Conservation (phyloP, 768 basidiomycete genomes). For the Boletellus ananiceps region DNA sequence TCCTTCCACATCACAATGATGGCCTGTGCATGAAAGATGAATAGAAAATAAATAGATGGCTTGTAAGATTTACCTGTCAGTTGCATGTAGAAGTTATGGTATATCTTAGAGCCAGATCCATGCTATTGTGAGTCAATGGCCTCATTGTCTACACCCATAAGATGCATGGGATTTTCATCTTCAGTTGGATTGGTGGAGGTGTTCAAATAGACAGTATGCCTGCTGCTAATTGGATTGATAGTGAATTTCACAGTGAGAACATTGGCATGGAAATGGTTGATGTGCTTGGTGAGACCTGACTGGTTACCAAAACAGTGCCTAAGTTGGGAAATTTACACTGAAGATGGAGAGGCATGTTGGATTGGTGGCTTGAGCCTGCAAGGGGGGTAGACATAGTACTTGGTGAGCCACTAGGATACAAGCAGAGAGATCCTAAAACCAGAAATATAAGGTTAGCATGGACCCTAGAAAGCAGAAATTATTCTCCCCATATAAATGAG, state of each 20-base stretch:
- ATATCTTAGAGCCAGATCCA: not conserved
- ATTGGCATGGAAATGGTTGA: not conserved
- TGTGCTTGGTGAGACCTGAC: not conserved
- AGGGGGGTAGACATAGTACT: no score
- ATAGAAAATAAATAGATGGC: not conserved
- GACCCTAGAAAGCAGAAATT: not conserved
- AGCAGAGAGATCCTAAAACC: no score
- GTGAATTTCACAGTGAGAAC: not conserved
- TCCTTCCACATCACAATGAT: not conserved
- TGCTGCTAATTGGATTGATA: not conserved
- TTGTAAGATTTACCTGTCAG: not conserved
- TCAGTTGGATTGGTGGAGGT: not conserved
- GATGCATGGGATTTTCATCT: not conserved
- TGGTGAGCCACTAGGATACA: no score
- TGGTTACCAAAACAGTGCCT: not conserved
- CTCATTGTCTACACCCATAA: not conserved
- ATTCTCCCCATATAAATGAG: not conserved
- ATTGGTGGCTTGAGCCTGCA: not conserved
- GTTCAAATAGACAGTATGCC: not conserved
- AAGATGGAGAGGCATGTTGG: not conserved
- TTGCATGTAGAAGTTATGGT: conserved; percentile 6
- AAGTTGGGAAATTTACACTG: not conserved
- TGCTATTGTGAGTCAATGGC: not conserved
- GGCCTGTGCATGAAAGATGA: no score
- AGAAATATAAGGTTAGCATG: not conserved